Conservation (phyloP, 768 basidiomycete species). For the Boletus tomentosulus region DNA sequence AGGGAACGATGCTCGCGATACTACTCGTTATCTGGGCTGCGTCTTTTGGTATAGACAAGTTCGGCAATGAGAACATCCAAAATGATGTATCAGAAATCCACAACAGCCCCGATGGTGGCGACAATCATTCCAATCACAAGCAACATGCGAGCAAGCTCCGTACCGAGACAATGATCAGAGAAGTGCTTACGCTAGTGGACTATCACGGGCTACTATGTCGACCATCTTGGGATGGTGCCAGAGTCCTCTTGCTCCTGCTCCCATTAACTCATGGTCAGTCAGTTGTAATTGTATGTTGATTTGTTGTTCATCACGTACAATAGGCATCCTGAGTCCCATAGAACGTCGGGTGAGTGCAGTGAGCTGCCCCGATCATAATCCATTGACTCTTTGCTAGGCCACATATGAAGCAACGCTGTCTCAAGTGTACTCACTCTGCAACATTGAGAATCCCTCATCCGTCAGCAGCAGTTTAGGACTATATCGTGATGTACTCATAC, state of each 20-base stretch:
- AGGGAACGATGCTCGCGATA: constrained; percentile 75
- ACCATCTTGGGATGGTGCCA: constrained; percentile 84
- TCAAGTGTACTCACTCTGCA: constrained; percentile 78
- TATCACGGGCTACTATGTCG: constrained; percentile 71
- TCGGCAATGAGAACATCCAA: constrained; percentile 43
- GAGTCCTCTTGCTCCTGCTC: constrained; percentile 70
- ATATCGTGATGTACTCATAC: constrained; percentile 57
- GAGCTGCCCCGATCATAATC: not conserved
- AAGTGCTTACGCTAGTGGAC: constrained; percentile 79
- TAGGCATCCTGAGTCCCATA: constrained; percentile 27
- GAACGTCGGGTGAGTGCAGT: constrained; percentile 20
- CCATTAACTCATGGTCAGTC: constrained; percentile 79
- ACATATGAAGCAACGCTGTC: constrained; percentile 80
- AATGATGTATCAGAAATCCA: constrained; percentile 2
- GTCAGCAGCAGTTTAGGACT: constrained; percentile 47
- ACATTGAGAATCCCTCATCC: constrained; percentile 41
- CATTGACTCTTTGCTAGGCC: constrained; percentile 33
- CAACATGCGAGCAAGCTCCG: constrained; percentile 47
- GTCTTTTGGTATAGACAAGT: constrained; percentile 83
- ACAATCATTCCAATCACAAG: constrained; percentile 33
- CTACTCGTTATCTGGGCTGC: constrained; percentile 85
- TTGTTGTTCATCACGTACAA: constrained; percentile 6
- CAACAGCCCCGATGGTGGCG: constrained; percentile 15
- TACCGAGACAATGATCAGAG: constrained; percentile 66
- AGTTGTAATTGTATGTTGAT: not conserved